Base-by-base conservation (phyloP, 345 rosid genomes). In the Populus ilicifolia region DNA sequence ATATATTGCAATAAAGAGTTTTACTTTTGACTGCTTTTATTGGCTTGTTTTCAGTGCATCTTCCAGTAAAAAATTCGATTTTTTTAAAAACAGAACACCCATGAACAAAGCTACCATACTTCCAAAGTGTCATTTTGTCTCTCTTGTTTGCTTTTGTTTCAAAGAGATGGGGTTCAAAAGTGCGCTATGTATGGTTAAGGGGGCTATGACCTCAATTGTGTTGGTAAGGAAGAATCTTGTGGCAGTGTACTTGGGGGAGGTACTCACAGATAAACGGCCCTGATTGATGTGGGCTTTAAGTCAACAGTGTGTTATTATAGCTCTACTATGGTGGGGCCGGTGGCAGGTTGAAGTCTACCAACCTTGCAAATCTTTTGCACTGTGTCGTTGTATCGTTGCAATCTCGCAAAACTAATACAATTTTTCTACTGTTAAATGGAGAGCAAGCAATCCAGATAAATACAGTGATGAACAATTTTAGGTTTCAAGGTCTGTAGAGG, bases 21-120 rank as follows among this genome's bases (percentile, higher is more conserved):
- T 73, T 68, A 8, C 75, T 61, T 77, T 70, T 69, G 71, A 75
- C 80, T 36, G 50, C 74, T 69, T 78, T 44, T 35, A 43, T 6
- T 23, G 30, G 20, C 18, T 8, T 43, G 52, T 23, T 25, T 33
- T 33, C 36, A 4, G 5, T 33, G 36, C 5, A 33, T 33, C 5
- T 33, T 33, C 36, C 4, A 33, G 0, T 33, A 33, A 33, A 33
- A 33, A 30, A 30, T 2, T 30, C 33, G 4, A 2, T 30, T 30
- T 30, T 30, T 30, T 30, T 2, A 30, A 30, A 33, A 4, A 4
- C 36, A 33, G 5, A 33, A 33, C 36, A 33, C 5, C 36, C 36
- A 33, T 4, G 5, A 4, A 33, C 36, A 33, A 33, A 33, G 36
- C 36, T 33, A 33, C 36, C 36, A 33, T 33, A 33, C 36, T 33